phyloP scores from a whole-genome alignment of 1,284 basidiomycete species.

The Ceratorhiza oryzae-sativae region DNA sequence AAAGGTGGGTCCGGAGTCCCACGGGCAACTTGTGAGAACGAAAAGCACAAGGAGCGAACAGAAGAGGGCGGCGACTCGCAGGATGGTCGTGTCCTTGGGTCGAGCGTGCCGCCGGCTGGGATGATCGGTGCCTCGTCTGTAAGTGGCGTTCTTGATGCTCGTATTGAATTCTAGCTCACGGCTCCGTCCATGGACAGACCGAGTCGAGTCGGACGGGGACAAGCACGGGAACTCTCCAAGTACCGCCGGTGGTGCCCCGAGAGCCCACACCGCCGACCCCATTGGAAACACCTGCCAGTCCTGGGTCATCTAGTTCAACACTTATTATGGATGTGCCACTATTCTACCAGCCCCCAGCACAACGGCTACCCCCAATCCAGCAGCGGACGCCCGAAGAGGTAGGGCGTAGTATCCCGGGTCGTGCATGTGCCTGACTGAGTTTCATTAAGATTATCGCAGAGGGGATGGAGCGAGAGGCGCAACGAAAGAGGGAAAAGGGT shows the following conservation, averaged over 20 bases:
- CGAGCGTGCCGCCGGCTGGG: constrained; percentile 24
- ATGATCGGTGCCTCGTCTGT: background rate
- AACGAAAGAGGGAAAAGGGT: constrained; percentile 21
- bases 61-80: background rate
- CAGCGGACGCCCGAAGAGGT: constrained; percentile 31
- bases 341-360: constrained; percentile 29
- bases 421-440: background rate
- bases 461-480: constrained; percentile 16
- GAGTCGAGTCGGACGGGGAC: background rate
- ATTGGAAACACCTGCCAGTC: constrained; percentile 19
- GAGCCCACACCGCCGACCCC: constrained; percentile 27
- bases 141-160: background rate
- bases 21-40: background rate
- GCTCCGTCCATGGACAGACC: background rate
- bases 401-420: background rate
- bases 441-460: constrained; percentile 27
- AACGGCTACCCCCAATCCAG: constrained; percentile 22
- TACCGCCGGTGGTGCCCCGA: background rate
- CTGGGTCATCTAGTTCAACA: constrained; percentile 28
- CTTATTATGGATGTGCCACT: constrained; percentile 37
- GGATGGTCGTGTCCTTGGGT: background rate
- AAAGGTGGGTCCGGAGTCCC: background rate
- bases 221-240: background rate
- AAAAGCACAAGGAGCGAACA: background rate
- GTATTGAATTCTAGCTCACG: background rate